A percentile compares a stretch with the other conserved stretches of the same genome.
These are phyloP conservation scores for Orychophragmus violaceus DNA, from an alignment of 345 rosid species.

Conservation along the genomic window DNA sequence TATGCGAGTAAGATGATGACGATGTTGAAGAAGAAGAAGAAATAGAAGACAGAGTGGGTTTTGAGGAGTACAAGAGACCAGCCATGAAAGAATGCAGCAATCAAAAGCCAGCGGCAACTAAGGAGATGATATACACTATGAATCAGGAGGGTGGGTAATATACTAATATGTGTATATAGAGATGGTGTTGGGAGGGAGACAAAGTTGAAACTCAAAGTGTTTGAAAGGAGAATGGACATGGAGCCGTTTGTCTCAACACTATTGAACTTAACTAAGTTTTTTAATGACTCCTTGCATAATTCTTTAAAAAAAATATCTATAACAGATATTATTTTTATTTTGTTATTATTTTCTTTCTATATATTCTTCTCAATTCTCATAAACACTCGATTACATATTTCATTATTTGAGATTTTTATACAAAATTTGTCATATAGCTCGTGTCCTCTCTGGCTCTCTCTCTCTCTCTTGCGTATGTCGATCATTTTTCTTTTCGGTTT, in stretches of 20 bases:
- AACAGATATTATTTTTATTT: too few relatives aligned
- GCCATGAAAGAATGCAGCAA: conserved; percentile 40
- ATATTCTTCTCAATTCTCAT: too few relatives aligned
- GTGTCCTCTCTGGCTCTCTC: too few relatives aligned
- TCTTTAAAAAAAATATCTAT: too few relatives aligned
- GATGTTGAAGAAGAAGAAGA: conserved; percentile 28
- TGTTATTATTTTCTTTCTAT: too few relatives aligned
- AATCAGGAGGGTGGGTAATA: background rate
- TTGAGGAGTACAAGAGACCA: conserved; percentile 33
- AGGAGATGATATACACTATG: background rate
- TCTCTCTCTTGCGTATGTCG: too few relatives aligned
- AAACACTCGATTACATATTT: too few relatives aligned
- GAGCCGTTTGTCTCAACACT: conserved; percentile 30
- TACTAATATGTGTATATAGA: background rate
- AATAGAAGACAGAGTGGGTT: conserved; percentile 14
- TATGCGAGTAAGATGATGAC: conserved; percentile 38
- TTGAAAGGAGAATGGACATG: conserved; percentile 8
- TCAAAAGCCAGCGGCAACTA: background rate
- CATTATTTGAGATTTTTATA: too few relatives aligned
- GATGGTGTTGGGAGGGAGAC: conserved; percentile 16
- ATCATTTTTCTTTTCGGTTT: too few relatives aligned
- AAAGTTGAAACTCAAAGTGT: conserved; percentile 23
- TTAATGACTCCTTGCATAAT: too few relatives aligned
- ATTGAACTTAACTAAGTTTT: too few relatives aligned
- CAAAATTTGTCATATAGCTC: too few relatives aligned